Base-by-base conservation (phyloP, 2,329 filamentous ascomycete species). In the Sclerotinia glacialis region DNA sequence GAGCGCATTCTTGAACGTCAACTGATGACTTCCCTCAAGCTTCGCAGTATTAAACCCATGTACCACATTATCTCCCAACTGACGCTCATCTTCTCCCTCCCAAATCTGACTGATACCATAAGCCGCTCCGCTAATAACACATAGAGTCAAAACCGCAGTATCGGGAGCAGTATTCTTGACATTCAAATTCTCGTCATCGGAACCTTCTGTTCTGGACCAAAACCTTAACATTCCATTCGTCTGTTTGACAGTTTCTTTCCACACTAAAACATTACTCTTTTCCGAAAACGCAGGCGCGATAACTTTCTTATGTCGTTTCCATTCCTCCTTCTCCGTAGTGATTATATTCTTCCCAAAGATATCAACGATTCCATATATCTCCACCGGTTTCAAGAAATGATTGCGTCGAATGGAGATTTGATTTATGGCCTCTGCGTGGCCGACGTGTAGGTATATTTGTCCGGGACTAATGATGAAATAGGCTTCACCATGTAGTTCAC, bases 251-350 rank as follows among this genome's bases (percentile, higher is more conserved):
- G 83, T 82, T 74, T 91, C 87, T 8, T 78, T 78, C 76, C 88
- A 91, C 1, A 90, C 86, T 31, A 90, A 76, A 21, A 83, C 80
- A 66, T 91, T 88, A 76, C 92, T 93, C 78, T 84, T 87, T 78
- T 94, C 91, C 67, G 88, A 91, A 77, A 94, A 93, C 3, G 86
- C 85, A 0, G 89, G 86, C 37, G 87, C 85, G 0, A 87, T 89
- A 54, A 88, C 83, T 78, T 90, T 92, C 69, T 90, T 85, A 75
- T 94, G 90, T 77, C 85, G 82, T 46, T 88, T 86, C 90, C 90
- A 93, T 37, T 83, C 77, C 0, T 80, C 75, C 0, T 89, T 89
- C 76, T 93, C 90, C 2, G 88, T 86, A 0, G 86, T 86, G 28
- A 93, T 78, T 1, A 93, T 83, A 74, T 91, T 94, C 66, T 86